Evolutionary conservation across 805 yeast species (phyloP).

Genomic region (Yarrowia alimentaria): DNA sequence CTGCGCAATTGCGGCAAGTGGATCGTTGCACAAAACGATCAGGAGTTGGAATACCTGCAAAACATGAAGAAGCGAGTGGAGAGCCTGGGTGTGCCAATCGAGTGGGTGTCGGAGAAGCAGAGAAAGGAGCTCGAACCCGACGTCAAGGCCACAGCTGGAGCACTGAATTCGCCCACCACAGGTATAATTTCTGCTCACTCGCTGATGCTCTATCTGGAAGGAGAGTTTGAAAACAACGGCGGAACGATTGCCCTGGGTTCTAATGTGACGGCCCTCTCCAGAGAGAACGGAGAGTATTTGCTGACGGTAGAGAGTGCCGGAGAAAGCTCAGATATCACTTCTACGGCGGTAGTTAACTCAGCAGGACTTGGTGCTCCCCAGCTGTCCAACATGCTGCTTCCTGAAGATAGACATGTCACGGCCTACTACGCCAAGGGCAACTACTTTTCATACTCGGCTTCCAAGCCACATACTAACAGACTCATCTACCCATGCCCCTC

Average conservation of each 20-base stretch:
- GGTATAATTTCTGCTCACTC: conserved; percentile 86
- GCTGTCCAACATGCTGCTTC: conserved; percentile 69
- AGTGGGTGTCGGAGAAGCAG: conserved; percentile 48
- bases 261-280: conserved; percentile 47
- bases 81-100: conserved; percentile 57
- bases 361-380: conserved; percentile 77
- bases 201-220: conserved; percentile 57
- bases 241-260: conserved; percentile 70
- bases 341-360: conserved; percentile 65
- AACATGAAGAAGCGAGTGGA: conserved; percentile 51
- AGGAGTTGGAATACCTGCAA: conserved; percentile 59
- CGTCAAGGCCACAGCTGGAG: conserved; percentile 60
- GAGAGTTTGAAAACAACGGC: conserved; percentile 53
- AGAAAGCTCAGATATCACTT: conserved; percentile 37
- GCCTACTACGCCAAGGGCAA: conserved; percentile 81
- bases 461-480: conserved; percentile 52
- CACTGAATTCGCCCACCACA: conserved; percentile 72
- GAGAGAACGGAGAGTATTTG: conserved; percentile 30
- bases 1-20: conserved; percentile 67
- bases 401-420: conserved; percentile 54
- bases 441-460: conserved; percentile 59
- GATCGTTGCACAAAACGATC: conserved; percentile 77
- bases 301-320: conserved; percentile 32
- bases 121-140: conserved; percentile 61
- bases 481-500: conserved; percentile 78